Evolutionary conservation across 495 filamentous ascomycete genomes (phyloP).

Genomic region (Podospora anserina): DNA sequence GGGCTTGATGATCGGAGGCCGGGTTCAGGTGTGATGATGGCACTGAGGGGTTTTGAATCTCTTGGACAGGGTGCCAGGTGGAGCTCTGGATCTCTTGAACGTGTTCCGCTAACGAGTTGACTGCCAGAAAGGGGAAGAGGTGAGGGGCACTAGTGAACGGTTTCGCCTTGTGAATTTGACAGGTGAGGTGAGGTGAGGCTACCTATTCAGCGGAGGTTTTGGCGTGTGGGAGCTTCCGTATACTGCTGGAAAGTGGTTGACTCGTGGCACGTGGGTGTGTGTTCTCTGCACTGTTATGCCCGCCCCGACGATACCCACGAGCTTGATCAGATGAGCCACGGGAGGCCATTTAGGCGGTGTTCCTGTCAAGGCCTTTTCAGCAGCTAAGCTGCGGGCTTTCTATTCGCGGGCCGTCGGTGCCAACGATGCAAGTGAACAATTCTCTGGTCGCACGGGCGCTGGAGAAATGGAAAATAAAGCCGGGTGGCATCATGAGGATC

Average conservation of each 20-base stretch:
- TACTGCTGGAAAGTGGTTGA: background rate
- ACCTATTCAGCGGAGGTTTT: background rate
- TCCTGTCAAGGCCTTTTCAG: slow-evolving; percentile 1
- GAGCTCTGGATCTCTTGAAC: slow-evolving; percentile 5
- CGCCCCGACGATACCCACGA: background rate
- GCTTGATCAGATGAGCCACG: slow-evolving; percentile 11
- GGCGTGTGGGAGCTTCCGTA: background rate
- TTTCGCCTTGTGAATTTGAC: background rate
- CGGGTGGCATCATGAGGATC: slow-evolving; percentile 24
- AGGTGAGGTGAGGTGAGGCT: background rate
- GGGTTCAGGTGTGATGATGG: slow-evolving; percentile 1
- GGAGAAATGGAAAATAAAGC: slow-evolving; percentile 9
- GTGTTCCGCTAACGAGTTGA: slow-evolving; percentile 2
- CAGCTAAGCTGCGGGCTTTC: background rate
- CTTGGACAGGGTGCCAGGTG: background rate
- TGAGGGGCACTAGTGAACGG: background rate
- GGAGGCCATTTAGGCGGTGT: background rate
- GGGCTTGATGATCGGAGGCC: slow-evolving; percentile 7
- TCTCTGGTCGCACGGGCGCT: background rate
- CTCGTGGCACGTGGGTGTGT: background rate
- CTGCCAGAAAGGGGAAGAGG: slow-evolving; percentile 1
- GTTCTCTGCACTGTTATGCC: slow-evolving; percentile 4
- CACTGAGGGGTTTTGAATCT: slow-evolving; percentile 9
- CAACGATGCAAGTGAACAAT: background rate
- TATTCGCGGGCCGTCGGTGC: slow-evolving; percentile 16